Evolutionary conservation across 495 filamentous ascomycete species (phyloP).

Genomic region (Usnea hakonensis): DNA sequence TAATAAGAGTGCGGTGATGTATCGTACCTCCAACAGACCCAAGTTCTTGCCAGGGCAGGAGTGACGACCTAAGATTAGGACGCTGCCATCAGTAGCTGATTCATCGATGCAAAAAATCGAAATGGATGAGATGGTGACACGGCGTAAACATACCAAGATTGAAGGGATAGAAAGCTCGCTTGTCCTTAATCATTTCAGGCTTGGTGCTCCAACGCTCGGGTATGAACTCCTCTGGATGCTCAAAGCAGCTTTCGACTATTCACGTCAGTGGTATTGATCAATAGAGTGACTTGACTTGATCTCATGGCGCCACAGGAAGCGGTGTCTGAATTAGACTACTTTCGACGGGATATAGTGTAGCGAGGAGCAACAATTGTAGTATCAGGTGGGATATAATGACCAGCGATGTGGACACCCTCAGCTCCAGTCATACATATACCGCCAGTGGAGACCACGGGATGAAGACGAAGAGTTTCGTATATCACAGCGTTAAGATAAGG

Average conservation of each 20-base stretch:
- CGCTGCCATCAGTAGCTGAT: not conserved
- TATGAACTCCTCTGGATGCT: slow-evolving; percentile 3
- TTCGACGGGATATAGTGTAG: no score
- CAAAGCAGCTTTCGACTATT: slow-evolving; percentile 6
- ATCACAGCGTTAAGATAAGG: slow-evolving; percentile 43
- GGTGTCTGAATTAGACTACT: no score
- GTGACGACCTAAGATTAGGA: slow-evolving; percentile 18
- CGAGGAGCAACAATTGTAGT: slow-evolving; percentile 34
- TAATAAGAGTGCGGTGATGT: slow-evolving; percentile 20
- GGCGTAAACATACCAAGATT: slow-evolving; percentile 13
- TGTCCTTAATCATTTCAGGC: slow-evolving; percentile 18
- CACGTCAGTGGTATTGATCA: no score
- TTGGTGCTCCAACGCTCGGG: slow-evolving; percentile 18
- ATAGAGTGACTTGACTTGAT: no score
- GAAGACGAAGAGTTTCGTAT: slow-evolving; percentile 48
- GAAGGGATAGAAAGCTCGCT: slow-evolving; percentile 15
- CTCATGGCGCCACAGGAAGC: no score
- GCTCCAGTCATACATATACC: slow-evolving; percentile 34
- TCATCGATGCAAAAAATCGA: not conserved
- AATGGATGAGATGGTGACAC: not conserved
- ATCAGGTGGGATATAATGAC: slow-evolving; percentile 28
- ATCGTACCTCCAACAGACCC: slow-evolving; percentile 26
- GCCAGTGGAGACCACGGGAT: slow-evolving; percentile 41
- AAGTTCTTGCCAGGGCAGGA: slow-evolving; percentile 28
- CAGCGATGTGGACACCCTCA: slow-evolving; percentile 26